These are phyloP conservation scores for Dendrocalamus latiflorus DNA, from an alignment of 202 grass and related monocot species.

Conservation along the genomic window DNA sequence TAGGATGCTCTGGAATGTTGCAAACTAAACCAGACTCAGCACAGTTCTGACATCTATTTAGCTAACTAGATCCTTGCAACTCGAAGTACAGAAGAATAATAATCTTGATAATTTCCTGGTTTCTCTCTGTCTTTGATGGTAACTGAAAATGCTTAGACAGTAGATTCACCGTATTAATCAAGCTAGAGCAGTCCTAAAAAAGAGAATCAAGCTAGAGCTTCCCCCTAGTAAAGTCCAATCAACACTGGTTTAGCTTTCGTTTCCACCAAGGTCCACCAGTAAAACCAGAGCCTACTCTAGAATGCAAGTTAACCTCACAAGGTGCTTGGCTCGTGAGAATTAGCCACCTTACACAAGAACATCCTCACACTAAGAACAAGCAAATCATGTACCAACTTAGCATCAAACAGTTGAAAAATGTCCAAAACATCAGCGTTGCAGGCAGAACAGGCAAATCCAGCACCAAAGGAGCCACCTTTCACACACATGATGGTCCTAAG, in stretches of 20 bases:
- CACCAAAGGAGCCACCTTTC: neutral
- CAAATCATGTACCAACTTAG: neutral
- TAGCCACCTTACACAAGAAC: neutral
- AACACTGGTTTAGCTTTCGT: neutral
- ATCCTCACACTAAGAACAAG: neutral
- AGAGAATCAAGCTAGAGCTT: neutral
- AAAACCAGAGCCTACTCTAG: neutral
- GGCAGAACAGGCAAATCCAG: slow-evolving; percentile 6
- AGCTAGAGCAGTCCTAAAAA: neutral
- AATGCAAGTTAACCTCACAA: neutral
- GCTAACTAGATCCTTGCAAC: neutral
- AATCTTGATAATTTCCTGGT: neutral
- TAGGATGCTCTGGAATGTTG: neutral
- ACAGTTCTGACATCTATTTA: neutral
- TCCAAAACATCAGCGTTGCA: neutral
- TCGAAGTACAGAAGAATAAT: neutral
- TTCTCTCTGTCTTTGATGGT: neutral
- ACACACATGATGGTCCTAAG: neutral
- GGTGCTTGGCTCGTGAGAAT: neutral
- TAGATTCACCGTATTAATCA: slow-evolving; percentile 8
- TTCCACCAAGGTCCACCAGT: neutral
- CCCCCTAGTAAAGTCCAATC: neutral
- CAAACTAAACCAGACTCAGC: neutral
- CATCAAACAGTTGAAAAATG: neutral
- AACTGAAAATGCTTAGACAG: neutral